Evolutionary conservation across 192 early-diverging fungal species (phyloP), one percentile per base, ranked within the genome.

Genomic region (Allomyces arbusculus): DNA sequence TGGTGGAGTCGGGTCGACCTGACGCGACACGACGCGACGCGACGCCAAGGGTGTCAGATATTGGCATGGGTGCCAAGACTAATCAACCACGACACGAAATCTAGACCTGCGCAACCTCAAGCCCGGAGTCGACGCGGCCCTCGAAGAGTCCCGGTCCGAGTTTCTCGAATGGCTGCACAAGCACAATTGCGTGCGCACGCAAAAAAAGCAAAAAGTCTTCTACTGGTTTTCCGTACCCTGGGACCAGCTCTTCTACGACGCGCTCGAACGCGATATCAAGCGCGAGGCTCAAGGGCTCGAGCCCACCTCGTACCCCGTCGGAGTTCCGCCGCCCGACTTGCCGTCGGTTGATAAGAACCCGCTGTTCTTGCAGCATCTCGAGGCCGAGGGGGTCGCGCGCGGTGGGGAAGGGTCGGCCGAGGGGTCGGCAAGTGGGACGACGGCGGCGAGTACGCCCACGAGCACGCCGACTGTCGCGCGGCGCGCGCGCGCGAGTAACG

Each of bases 161-260:
- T 91, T 96, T 96, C 75, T 98, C 44, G 91, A 95, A 72, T 87
- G 95, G 70, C 79, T 98, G 62, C 91, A 92, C 80, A 92, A 91
- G 74, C 86, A 94, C 79, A 85, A 91, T 65, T 96, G 94, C 75
- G 91, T 98, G 68, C 86, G 95, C 44, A 95, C 93, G 4, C 95
- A 96, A 73, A 98, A 96, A 81, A 28, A 28, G 78, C 95, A 98
- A 78, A 96, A 96, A 65, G 95, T 98, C n/a, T 98, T 96, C 74
- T 94, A 87, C 72, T 98, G 95, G 94, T 88, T 86, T 72, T 88
- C 91, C 22, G 95, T 98, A 22, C 87, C 86, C 14, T 94, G 95
- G 72, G 94, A 98, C 71, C 72, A 87, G 45, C 84, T 98, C 50
- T 98, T 98, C 73, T 79, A 89, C 61, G 95, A 98, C 73, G 95